A percentile compares a stretch with the other conserved stretches of the same genome.
These are phyloP conservation scores for Apophysomyces sp. DNA, from an alignment of 371 early-diverging fungal species.

Conservation along the genomic window DNA sequence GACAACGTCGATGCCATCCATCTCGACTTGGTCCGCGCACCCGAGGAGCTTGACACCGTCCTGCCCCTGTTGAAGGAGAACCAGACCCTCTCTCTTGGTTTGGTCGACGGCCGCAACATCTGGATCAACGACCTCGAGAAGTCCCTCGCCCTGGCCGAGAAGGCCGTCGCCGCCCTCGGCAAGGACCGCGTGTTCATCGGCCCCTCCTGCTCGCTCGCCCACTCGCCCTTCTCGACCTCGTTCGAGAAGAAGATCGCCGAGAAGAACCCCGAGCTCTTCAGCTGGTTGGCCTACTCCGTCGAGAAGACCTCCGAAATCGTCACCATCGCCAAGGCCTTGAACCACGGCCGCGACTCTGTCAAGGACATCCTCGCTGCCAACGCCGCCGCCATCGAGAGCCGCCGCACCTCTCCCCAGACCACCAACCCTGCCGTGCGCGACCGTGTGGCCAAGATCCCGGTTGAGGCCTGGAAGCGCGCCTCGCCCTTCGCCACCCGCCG, in stretches of 20 bases:
- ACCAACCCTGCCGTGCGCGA: conserved; percentile 82
- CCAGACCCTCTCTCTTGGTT: conserved; percentile 82
- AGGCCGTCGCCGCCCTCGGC: conserved; percentile 68
- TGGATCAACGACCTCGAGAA: conserved; percentile 89
- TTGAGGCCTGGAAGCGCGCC: conserved; percentile 75
- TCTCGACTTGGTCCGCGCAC: conserved; percentile 88
- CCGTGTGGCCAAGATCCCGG: conserved; percentile 68
- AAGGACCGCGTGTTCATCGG: conserved; percentile 78
- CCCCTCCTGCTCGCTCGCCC: conserved; percentile 91
- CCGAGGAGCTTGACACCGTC: conserved; percentile 75
- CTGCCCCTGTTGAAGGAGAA: conserved; percentile 52
- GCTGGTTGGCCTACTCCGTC: conserved; percentile 93
- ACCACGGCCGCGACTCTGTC: conserved; percentile 65
- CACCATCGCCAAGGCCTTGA: conserved; percentile 71
- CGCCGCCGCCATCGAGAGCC: conserved; percentile 67
- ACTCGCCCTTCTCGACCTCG: conserved; percentile 86
- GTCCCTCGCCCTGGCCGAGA: conserved; percentile 67
- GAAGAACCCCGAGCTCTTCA: conserved; percentile 75
- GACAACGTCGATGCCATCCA: conserved; percentile 84
- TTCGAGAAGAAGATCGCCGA: conserved; percentile 75
- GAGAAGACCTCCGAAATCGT: conserved; percentile 89
- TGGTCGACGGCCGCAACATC: conserved; percentile 95
- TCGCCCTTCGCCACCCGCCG: conserved; percentile 75
- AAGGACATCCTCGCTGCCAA: conserved; percentile 73
- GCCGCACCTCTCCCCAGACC: conserved; percentile 81